These are phyloP conservation scores for Diaporthe vexans DNA, from an alignment of 2,329 filamentous ascomycete species.

Conservation along the genomic window DNA sequence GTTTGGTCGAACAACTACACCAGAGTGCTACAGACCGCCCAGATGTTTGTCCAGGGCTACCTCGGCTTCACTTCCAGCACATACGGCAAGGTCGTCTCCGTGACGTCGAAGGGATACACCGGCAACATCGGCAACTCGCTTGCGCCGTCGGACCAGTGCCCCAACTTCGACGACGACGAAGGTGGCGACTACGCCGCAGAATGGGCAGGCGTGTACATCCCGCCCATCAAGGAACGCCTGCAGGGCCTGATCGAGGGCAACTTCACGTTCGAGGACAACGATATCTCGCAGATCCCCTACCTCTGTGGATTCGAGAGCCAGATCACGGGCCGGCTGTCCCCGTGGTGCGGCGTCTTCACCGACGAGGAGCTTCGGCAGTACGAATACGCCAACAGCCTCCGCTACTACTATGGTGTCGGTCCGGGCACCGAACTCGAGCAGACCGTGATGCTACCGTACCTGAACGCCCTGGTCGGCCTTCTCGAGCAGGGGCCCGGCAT, in stretches of 20 bases:
- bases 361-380: constrained; percentile 73
- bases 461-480: constrained; percentile 66
- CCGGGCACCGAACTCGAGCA: constrained; percentile 67
- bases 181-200: constrained; percentile 60
- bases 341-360: constrained; percentile 74
- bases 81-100: constrained; percentile 68
- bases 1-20: constrained; percentile 78
- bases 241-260: constrained; percentile 67
- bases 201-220: constrained; percentile 67
- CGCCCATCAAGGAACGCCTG: constrained; percentile 66
- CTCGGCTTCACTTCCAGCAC: constrained; percentile 68
- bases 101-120: constrained; percentile 68
- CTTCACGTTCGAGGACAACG: constrained; percentile 66
- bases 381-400: constrained; percentile 77
- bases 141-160: constrained; percentile 73
- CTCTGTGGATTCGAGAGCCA: constrained; percentile 79
- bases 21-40: constrained; percentile 72
- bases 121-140: constrained; percentile 72
- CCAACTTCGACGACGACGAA: constrained; percentile 67
- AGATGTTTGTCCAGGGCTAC: constrained; percentile 73
- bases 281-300: constrained; percentile 73
- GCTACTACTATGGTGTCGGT: constrained; percentile 77
- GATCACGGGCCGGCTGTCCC: constrained; percentile 72
- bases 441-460: constrained; percentile 73
- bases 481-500: constrained; percentile 66